Conservation (phyloP, 306 rosid species). For the Trifolium subterraneum region DNA sequence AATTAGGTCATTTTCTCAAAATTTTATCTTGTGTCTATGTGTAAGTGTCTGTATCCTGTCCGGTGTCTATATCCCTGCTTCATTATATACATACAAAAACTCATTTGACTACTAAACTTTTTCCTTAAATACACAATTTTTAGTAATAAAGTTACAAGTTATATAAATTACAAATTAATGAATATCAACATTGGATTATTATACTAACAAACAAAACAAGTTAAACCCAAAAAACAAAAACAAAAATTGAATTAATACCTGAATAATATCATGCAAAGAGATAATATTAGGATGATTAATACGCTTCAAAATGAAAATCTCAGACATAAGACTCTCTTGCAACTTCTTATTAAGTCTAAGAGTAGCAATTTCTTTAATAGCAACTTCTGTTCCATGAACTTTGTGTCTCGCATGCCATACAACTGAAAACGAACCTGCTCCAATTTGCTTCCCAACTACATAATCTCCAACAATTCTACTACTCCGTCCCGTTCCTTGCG, state of each 20-base stretch:
- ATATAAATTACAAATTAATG: not conserved
- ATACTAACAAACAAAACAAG: not conserved
- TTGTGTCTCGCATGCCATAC: slow-evolving; percentile 95
- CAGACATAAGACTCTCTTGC: slow-evolving; percentile 92
- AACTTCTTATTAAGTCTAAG: slow-evolving; percentile 80
- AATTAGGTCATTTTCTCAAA: too few species aligned
- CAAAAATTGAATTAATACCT: slow-evolving; percentile 51
- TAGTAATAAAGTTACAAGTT: not conserved
- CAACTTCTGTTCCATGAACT: slow-evolving; percentile 93
- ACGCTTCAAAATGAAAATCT: slow-evolving; percentile 81
- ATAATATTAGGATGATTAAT: slow-evolving; percentile 92
- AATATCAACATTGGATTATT: slow-evolving; percentile 17
- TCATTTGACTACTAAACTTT: not conserved
- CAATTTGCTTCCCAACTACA: slow-evolving; percentile 78
- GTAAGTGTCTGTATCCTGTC: too few species aligned
- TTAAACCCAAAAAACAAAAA: not conserved
- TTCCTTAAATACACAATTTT: slow-evolving; percentile 11
- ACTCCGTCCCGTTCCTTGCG: slow-evolving; percentile 65
- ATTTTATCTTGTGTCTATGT: too few species aligned
- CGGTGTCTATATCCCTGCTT: too few species aligned
- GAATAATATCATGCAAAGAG: slow-evolving; percentile 79
- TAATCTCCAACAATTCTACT: slow-evolving; percentile 83
- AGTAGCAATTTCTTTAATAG: slow-evolving; percentile 91
- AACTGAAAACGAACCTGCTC: slow-evolving; percentile 96
- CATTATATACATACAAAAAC: not conserved